Evolutionary conservation across 148 eudicot genomes (phyloP), one percentile per base, ranked within the genome.

Genomic region (Amaranthus cruentus): DNA sequence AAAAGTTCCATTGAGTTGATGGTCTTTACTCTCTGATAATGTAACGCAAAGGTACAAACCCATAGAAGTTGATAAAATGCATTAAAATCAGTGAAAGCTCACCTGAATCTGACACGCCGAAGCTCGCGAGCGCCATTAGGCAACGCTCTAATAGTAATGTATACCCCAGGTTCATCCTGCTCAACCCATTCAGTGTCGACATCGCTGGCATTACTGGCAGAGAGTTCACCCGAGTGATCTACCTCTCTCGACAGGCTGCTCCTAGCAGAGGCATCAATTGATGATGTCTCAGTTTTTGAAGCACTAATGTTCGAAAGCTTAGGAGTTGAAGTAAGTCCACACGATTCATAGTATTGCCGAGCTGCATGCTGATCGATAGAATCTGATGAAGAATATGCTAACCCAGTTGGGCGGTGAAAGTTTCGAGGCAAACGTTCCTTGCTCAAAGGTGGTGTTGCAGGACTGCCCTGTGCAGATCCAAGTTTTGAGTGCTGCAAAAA

Each of bases 51-150:
- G 58, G 48, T 54, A n/a, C 18, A 70, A 55, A 70, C 50, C 9
- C 38, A 60, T 42, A 42, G 43, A 61, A 51, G 49, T 60, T 50
- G 64, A 21, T 50, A 47, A 4, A 53, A 54, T 9, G 8, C n/a
- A 42, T 43, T 9, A 75, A 64, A 6, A 59, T 4, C 11, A 72
- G 9, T 72, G 70, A 28, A 79, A 71, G 62, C 85, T 58, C 14
- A 88, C 98, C 97, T 95, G 93, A 91, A 95, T 71, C 98, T 82
- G 71, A 95, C 96, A 61, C 97, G 91, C 66, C 92, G 89, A 79
- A 95, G 97, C 84, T 95, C 98, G 56, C 97, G 80, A 57, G 79
- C 74, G 51, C 97, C 98, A 82, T 83, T 89, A 59, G 96, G 91
- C 88, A 91, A 77, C 51, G 91, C 82, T 84, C 96, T 83, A 78